These are phyloP conservation scores for Microbotryum violaceum DNA, from an alignment of 1,284 basidiomycete genomes.

Conservation along the genomic window DNA sequence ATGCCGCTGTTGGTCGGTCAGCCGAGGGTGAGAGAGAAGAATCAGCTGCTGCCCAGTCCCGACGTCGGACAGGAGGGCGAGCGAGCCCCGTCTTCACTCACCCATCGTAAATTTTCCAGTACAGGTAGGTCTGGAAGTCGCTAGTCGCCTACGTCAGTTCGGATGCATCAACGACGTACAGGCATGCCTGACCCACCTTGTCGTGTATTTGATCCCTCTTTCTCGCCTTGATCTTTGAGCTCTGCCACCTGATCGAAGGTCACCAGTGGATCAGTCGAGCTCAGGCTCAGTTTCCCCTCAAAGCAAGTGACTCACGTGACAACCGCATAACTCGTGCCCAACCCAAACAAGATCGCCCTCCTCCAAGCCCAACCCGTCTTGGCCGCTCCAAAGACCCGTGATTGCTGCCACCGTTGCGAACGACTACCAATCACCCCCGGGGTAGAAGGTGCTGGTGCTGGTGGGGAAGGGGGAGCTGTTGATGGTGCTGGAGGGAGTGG, in stretches of 20 bases:
- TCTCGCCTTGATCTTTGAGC: constrained; percentile 18
- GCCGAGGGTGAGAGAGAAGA: no score
- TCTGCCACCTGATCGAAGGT: constrained; percentile 10
- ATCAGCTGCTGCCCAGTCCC: no score
- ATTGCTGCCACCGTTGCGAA: no score
- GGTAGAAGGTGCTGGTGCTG: not conserved
- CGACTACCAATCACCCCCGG: not conserved
- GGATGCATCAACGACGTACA: not conserved
- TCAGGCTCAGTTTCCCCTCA: no score
- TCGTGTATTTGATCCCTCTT: constrained; percentile 30
- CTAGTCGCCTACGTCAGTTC: not conserved
- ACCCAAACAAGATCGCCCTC: constrained; percentile 11
- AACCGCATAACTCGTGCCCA: constrained; percentile 9
- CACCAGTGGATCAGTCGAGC: not conserved
- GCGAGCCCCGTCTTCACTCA: no score
- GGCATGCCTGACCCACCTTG: constrained; percentile 5
- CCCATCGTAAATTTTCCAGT: constrained; percentile 36
- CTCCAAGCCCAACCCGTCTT: constrained; percentile 15
- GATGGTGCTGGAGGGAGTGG: not conserved
- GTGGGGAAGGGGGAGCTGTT: not conserved
- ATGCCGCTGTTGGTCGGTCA: constrained; percentile 21
- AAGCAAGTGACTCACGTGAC: constrained; percentile 8
- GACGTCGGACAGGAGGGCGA: no score
- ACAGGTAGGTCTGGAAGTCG: constrained; percentile 23
- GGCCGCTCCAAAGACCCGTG: no score